Conservation (phyloP, 164 flowering plant species). For the Magnolia changhungtana region DNA sequence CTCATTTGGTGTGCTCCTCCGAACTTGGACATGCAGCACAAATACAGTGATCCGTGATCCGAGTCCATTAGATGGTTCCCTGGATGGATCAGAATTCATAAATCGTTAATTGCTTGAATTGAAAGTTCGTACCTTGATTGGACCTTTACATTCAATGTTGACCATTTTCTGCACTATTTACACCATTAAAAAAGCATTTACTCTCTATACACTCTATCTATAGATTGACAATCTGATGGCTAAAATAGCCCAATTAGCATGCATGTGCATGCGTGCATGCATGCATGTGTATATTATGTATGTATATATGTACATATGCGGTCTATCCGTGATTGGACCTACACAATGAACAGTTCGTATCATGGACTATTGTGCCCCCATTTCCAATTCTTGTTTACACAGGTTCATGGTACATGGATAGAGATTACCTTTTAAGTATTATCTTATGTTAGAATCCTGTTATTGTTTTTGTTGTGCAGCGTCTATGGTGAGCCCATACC, state of each 20-base stretch:
- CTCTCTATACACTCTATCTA: too few species aligned
- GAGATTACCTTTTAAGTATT: not conserved
- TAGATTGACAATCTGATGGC: too few species aligned
- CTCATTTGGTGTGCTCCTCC: not conserved
- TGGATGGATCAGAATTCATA: not conserved
- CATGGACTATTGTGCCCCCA: too few species aligned
- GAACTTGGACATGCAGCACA: not conserved
- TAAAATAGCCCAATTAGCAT: too few species aligned
- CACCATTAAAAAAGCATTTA: not conserved
- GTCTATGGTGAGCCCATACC: constrained; percentile 86
- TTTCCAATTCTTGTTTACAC: not conserved
- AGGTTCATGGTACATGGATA: not conserved
- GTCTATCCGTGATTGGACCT: too few species aligned
- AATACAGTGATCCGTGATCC: not conserved
- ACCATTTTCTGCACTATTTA: not conserved
- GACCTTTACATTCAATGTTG: not conserved
- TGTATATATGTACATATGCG: too few species aligned
- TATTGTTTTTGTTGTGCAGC: constrained; percentile 33
- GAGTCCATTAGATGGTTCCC: not conserved
- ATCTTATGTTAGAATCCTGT: not conserved
- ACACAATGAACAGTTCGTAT: too few species aligned
- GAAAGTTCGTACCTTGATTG: not conserved
- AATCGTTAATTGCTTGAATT: not conserved
- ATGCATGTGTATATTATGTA: too few species aligned
- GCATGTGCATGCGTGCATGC: too few species aligned